Evolutionary conservation across 2,329 filamentous ascomycete genomes (phyloP).

Genomic region (Trichocomaceae sp.): DNA sequence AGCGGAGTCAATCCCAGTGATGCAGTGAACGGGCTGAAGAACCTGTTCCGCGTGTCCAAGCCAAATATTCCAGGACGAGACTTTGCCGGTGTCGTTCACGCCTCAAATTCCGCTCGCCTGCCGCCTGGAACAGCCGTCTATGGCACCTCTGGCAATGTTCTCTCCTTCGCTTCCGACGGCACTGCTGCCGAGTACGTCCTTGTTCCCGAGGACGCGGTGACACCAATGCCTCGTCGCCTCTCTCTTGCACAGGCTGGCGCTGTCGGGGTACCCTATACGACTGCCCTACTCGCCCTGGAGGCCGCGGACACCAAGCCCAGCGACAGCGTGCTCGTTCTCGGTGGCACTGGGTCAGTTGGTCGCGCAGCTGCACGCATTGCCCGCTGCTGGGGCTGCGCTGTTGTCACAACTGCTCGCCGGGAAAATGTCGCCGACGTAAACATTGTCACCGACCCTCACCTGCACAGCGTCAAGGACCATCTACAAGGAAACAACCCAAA

Average conservation of each 20-base stretch:
- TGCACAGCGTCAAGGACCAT: constrained; percentile 4
- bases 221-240: constrained; percentile 18
- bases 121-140: constrained; percentile 24
- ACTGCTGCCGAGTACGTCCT: constrained; percentile 7
- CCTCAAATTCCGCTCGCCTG: constrained; percentile 15
- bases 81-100: constrained; percentile 24
- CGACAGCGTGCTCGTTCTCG: constrained; percentile 26
- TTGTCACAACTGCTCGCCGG: constrained; percentile 22
- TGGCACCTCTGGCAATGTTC: constrained; percentile 23
- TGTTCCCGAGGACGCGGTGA: constrained; percentile 8
- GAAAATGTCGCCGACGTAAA: constrained; percentile 19
- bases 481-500: constrained; percentile 16
- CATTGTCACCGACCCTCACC: neutral
- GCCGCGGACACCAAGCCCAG: constrained; percentile 17
- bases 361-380: constrained; percentile 21
- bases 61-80: constrained; percentile 26
- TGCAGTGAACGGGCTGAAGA: neutral
- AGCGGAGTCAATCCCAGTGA: constrained; percentile 3
- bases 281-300: constrained; percentile 19
- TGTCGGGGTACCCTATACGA: constrained; percentile 24
- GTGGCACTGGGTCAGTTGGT: constrained; percentile 25
- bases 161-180: constrained; percentile 23
- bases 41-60: neutral
- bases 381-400: constrained; percentile 19
- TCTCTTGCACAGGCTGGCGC: constrained; percentile 22